A percentile compares a stretch with the other conserved stretches of the same genome.
These are phyloP conservation scores for Sugiyamaella pinicola DNA, from an alignment of 1,139 yeast species.

Conservation along the genomic window DNA sequence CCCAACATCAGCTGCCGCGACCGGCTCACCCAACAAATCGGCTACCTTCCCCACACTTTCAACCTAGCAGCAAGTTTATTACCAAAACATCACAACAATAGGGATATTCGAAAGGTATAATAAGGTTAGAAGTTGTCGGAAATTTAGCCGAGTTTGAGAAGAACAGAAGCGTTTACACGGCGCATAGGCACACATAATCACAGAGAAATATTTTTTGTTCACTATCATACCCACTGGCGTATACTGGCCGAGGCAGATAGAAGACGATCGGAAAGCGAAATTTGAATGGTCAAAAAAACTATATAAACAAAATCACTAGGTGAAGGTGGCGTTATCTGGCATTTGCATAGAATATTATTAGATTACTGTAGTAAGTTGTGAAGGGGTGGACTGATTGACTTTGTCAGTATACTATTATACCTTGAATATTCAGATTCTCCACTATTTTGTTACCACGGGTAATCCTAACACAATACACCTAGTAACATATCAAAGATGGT, in stretches of 20 bases:
- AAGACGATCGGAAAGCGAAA: not conserved
- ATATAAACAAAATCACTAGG: not conserved
- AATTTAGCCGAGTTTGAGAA: too few species aligned
- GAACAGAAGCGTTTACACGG: too few species aligned
- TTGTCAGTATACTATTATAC: too few species aligned
- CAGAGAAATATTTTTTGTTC: too few species aligned
- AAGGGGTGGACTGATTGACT: not conserved
- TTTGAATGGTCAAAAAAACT: not conserved
- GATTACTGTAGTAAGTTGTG: not conserved
- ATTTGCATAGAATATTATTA: not conserved
- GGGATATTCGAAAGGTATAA: not conserved
- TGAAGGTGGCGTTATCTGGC: not conserved
- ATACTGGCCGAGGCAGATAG: not conserved
- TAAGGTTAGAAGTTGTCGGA: too few species aligned
- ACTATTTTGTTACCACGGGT: too few species aligned
- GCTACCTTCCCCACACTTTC: not conserved
- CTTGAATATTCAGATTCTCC: too few species aligned
- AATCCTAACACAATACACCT: not conserved
- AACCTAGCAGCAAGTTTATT: not conserved
- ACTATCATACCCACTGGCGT: too few species aligned
- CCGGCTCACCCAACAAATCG: not conserved
- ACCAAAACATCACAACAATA: not conserved
- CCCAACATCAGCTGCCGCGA: not conserved
- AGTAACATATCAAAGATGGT: constrained; percentile 12
- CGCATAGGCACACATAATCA: too few species aligned